Evolutionary conservation across 345 rosid species (phyloP).

Genomic region (Rhodamnia rubescens): DNA sequence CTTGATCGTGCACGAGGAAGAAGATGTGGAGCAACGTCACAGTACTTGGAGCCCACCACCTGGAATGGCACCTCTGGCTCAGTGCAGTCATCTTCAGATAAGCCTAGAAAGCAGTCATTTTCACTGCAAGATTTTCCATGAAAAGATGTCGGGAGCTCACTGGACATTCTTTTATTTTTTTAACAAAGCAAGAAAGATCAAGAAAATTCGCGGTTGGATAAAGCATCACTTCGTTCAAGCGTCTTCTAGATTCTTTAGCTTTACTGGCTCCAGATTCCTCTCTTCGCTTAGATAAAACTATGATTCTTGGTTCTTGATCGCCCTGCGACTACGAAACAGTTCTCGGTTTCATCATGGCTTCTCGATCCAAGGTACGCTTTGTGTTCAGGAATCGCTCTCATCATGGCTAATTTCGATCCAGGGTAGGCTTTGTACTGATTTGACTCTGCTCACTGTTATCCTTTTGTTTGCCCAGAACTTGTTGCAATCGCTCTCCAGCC

Average conservation of each 20-base stretch:
- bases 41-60: background rate
- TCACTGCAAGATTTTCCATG: background rate
- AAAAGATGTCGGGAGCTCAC: background rate
- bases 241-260: background rate
- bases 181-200: background rate
- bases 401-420: background rate
- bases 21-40: background rate
- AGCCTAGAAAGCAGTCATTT: background rate
- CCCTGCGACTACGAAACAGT: background rate
- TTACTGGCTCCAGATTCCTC: background rate
- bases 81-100: background rate
- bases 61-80: background rate
- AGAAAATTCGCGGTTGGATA: background rate
- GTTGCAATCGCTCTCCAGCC: background rate
- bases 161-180: background rate
- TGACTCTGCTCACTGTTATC: background rate
- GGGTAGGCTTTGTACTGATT: background rate
- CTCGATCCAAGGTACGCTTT: background rate
- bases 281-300: background rate
- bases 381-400: background rate
- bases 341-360: background rate
- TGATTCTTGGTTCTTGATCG: background rate
- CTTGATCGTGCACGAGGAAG: background rate
- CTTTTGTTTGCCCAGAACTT: background rate
- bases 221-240: background rate